phyloP scores from a whole-genome alignment of 2,329 filamentous ascomycete species.

The Fusarium nurragi region DNA sequence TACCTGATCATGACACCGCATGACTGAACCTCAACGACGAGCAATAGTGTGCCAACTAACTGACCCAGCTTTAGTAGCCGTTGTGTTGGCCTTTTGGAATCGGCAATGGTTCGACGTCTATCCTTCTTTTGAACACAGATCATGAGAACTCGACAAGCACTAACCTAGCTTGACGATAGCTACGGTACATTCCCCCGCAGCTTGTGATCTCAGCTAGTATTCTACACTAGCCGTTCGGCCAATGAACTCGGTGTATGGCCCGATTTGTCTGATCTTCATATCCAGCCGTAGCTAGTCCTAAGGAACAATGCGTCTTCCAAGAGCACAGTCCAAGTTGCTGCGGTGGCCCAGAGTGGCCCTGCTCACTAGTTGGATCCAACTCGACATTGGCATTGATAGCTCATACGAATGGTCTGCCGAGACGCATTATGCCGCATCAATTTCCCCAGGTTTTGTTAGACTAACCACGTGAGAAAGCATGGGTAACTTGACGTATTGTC shows the following conservation, averaged over 20 bases:
- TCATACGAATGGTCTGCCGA: no score
- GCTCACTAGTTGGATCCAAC: no score
- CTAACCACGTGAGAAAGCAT: no score
- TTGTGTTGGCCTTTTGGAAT: background rate
- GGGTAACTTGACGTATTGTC: no score
- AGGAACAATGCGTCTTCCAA: background rate
- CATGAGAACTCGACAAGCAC: conserved; percentile 12
- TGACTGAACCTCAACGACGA: background rate
- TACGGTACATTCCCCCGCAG: conserved; percentile 1
- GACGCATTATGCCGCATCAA: no score
- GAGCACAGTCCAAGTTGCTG: no score
- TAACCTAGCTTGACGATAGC: background rate
- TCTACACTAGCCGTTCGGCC: background rate
- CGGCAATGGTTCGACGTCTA: background rate
- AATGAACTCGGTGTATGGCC: background rate
- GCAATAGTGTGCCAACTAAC: background rate
- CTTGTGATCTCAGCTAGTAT: background rate
- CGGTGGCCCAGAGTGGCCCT: no score
- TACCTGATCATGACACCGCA: conserved; percentile 19
- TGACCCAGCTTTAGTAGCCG: background rate
- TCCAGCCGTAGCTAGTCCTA: no score
- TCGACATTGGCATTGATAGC: no score
- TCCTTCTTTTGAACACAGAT: background rate
- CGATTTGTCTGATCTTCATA: no score
- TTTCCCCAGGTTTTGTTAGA: no score